phyloP scores from a whole-genome alignment of 2,329 filamentous ascomycete genomes.

The Pseudocercospora musae region DNA sequence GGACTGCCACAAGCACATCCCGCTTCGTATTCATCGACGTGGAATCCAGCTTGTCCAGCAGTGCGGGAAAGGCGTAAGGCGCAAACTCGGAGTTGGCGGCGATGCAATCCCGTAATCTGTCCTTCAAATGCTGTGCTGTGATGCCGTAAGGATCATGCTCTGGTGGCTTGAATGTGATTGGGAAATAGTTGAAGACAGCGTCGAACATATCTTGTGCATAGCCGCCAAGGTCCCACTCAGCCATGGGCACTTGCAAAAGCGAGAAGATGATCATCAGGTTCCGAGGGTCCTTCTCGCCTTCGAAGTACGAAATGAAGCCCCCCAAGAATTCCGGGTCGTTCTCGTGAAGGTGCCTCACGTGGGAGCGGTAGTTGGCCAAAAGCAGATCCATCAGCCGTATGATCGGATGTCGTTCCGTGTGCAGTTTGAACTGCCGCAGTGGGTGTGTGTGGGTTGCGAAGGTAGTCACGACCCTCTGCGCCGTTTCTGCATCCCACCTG shows the following conservation, averaged over 20 bases:
- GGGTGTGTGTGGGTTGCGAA: slow-evolving; percentile 53
- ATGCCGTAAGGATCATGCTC: slow-evolving; percentile 68
- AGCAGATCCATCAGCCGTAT: slow-evolving; percentile 60
- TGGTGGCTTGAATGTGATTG: slow-evolving; percentile 67
- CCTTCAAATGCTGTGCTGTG: slow-evolving; percentile 65
- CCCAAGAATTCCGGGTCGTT: slow-evolving; percentile 54
- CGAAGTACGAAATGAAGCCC: slow-evolving; percentile 62
- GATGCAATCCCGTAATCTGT: slow-evolving; percentile 61
- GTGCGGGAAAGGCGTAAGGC: slow-evolving; percentile 63
- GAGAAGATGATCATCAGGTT: slow-evolving; percentile 71
- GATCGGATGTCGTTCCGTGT: slow-evolving; percentile 59
- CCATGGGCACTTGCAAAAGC: slow-evolving; percentile 62
- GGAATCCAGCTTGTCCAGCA: slow-evolving; percentile 67
- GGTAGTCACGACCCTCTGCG: slow-evolving; percentile 52
- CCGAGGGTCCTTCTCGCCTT: slow-evolving; percentile 66
- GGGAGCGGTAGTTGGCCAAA: slow-evolving; percentile 58
- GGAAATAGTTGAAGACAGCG: slow-evolving; percentile 69
- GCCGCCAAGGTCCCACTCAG: slow-evolving; percentile 63
- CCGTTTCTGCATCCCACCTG: slow-evolving; percentile 58
- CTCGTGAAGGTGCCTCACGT: slow-evolving; percentile 56
- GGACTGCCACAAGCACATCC: slow-evolving; percentile 63
- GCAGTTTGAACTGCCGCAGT: slow-evolving; percentile 60
- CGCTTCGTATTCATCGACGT: slow-evolving; percentile 67
- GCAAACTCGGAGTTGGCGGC: slow-evolving; percentile 61
- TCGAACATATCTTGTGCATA: slow-evolving; percentile 64